A percentile compares a stretch with the other conserved stretches of the same genome.
phyloP scores from a whole-genome alignment of 257 asterid species.

The Gynochthodes officinalis region DNA sequence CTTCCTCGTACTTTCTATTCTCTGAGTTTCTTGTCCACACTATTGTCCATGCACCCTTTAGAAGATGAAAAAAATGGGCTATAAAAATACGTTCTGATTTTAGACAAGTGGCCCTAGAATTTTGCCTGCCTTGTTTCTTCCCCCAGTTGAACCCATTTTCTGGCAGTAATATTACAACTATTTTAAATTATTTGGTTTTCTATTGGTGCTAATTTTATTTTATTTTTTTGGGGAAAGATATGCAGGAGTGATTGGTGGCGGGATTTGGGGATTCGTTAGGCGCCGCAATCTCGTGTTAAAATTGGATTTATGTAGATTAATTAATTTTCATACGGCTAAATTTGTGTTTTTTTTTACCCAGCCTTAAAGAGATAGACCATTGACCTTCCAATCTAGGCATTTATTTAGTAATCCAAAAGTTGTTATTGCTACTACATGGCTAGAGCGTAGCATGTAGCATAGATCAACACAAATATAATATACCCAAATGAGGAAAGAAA shows the following conservation, averaged over 20 bases:
- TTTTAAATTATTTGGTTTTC: background rate
- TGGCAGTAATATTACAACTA: background rate
- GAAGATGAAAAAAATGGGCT: background rate
- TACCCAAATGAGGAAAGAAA: background rate
- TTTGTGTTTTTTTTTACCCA: background rate
- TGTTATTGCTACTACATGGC: background rate
- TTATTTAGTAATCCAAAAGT: background rate
- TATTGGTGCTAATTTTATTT: background rate
- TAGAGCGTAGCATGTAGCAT: background rate
- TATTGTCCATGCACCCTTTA: slow-evolving; percentile 3
- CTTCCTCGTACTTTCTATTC: slow-evolving; percentile 35
- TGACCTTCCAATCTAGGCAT: slow-evolving; percentile 7
- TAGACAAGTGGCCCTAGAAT: slow-evolving; percentile 12
- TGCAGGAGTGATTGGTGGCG: slow-evolving; percentile 55
- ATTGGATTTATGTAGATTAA: background rate
- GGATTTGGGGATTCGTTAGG: slow-evolving; percentile 43
- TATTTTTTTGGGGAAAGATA: background rate
- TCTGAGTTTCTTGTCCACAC: background rate
- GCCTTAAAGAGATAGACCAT: slow-evolving; percentile 8
- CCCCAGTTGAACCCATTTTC: background rate
- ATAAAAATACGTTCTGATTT: background rate
- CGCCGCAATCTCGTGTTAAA: slow-evolving; percentile 38
- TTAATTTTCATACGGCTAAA: background rate
- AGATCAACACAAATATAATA: background rate
- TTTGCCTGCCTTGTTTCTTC: slow-evolving; percentile 9